phyloP scores from a whole-genome alignment of 2,329 filamentous ascomycete genomes.

The Stylonectria norvegica region DNA sequence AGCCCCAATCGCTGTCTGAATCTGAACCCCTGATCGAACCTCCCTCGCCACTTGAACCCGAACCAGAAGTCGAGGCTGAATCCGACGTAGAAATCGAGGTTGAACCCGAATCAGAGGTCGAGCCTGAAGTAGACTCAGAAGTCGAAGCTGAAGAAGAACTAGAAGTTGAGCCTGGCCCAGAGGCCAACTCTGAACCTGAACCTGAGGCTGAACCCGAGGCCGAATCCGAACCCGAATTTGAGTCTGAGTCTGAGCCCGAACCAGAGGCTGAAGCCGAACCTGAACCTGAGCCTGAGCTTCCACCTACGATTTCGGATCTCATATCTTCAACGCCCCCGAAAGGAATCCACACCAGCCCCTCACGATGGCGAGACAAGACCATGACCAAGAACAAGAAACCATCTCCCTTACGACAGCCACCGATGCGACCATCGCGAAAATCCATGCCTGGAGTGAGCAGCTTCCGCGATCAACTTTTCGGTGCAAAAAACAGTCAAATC shows the following conservation, averaged over 20 bases:
- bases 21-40: slow-evolving; percentile 2
- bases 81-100: background rate
- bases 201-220: background rate
- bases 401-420: slow-evolving; percentile 50
- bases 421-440: slow-evolving; percentile 27
- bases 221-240: background rate
- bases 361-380: slow-evolving; percentile 40
- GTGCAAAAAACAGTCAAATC: too few species aligned
- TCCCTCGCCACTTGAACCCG: background rate
- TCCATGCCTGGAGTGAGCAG: background rate
- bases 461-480: background rate
- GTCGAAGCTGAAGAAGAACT: background rate
- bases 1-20: slow-evolving; percentile 7
- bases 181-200: background rate
- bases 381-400: too few species aligned
- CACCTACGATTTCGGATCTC: slow-evolving; percentile 53
- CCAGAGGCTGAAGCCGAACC: background rate
- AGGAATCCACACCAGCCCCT: slow-evolving; percentile 60
- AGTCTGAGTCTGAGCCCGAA: background rate
- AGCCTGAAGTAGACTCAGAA: background rate
- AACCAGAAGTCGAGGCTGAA: background rate
- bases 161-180: background rate
- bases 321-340: slow-evolving; percentile 52
- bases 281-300: slow-evolving; percentile 60
- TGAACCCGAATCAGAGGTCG: background rate